Evolutionary conservation across 2,329 filamentous ascomycete species (phyloP).

Genomic region (Emergomyces pasteurianus): DNA sequence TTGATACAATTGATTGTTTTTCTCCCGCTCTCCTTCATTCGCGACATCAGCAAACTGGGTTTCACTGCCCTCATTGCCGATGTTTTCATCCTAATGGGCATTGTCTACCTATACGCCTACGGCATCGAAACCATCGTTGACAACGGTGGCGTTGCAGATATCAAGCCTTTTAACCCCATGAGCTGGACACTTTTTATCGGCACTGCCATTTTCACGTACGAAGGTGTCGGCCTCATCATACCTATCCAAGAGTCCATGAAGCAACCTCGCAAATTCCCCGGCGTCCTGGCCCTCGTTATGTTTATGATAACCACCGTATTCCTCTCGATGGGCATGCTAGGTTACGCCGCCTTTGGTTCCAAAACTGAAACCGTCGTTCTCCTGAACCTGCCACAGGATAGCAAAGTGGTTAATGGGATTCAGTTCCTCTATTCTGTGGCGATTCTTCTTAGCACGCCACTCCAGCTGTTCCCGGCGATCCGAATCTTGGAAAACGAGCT

Average conservation of each 20-base stretch:
- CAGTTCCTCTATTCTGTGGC: slow-evolving; percentile 96
- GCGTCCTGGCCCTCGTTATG: slow-evolving; percentile 83
- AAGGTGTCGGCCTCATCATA: slow-evolving; percentile 94
- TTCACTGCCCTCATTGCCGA: slow-evolving; percentile 91
- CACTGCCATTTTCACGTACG: slow-evolving; percentile 97
- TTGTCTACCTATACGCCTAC: slow-evolving; percentile 93
- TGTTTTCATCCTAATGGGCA: slow-evolving; percentile 81
- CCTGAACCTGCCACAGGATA: slow-evolving; percentile 90
- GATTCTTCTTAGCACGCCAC: slow-evolving; percentile 86
- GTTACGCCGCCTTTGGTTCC: slow-evolving; percentile 91
- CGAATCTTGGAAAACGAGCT: slow-evolving; percentile 90
- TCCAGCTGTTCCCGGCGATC: slow-evolving; percentile 96
- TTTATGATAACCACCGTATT: slow-evolving; percentile 88
- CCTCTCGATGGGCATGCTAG: slow-evolving; percentile 79
- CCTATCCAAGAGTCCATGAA: slow-evolving; percentile 98
- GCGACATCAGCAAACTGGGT: slow-evolving; percentile 94
- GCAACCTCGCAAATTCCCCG: slow-evolving; percentile 77
- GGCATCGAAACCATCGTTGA: slow-evolving; percentile 75
- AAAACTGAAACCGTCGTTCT: slow-evolving; percentile 93
- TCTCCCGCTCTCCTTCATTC: slow-evolving; percentile 80
- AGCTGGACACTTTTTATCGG: slow-evolving; percentile 98
- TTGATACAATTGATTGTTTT: slow-evolving; percentile 93
- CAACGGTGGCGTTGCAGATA: slow-evolving; percentile 64
- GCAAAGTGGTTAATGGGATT: slow-evolving; percentile 87
- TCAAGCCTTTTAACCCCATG: slow-evolving; percentile 76